These are phyloP conservation scores for Colletotrichum phormii DNA, from an alignment of 2,329 filamentous ascomycete genomes.

Conservation along the genomic window DNA sequence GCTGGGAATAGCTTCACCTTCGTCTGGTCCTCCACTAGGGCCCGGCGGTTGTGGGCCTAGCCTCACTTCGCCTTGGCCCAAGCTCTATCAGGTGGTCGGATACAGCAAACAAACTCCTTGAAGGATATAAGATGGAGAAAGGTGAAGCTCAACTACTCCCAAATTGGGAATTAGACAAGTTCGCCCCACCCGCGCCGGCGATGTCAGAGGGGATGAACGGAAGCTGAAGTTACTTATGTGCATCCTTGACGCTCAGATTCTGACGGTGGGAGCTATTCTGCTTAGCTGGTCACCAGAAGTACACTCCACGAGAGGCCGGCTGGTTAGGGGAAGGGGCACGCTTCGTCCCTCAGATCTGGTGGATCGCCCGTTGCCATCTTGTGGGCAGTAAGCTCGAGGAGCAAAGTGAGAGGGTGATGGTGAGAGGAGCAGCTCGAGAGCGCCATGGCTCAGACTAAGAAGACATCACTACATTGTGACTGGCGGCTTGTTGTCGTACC, in stretches of 20 bases:
- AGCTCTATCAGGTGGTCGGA: neutral
- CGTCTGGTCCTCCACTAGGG: neutral
- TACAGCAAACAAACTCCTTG: neutral
- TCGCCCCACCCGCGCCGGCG: neutral
- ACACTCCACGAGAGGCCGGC: neutral
- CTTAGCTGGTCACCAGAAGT: neutral
- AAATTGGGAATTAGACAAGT: neutral
- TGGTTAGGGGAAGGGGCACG: neutral
- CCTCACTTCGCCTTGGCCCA: neutral
- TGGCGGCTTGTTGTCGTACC: too few species aligned
- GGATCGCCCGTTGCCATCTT: neutral
- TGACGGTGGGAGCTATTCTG: too few species aligned
- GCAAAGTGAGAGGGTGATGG: too few species aligned
- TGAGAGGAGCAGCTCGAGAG: neutral
- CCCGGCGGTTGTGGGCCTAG: too few species aligned
- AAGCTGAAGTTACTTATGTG: neutral
- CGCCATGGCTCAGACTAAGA: neutral
- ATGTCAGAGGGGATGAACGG: too few species aligned
- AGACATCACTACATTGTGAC: neutral
- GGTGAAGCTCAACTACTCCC: neutral
- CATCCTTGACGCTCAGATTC: neutral
- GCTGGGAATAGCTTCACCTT: neutral
- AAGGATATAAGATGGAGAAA: neutral
- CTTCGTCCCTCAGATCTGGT: neutral
- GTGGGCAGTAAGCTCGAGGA: neutral